A percentile compares a stretch with the other conserved stretches of the same genome.
Conservation (phyloP, 495 filamentous ascomycete species). For the Aspergillus hancockii region DNA sequence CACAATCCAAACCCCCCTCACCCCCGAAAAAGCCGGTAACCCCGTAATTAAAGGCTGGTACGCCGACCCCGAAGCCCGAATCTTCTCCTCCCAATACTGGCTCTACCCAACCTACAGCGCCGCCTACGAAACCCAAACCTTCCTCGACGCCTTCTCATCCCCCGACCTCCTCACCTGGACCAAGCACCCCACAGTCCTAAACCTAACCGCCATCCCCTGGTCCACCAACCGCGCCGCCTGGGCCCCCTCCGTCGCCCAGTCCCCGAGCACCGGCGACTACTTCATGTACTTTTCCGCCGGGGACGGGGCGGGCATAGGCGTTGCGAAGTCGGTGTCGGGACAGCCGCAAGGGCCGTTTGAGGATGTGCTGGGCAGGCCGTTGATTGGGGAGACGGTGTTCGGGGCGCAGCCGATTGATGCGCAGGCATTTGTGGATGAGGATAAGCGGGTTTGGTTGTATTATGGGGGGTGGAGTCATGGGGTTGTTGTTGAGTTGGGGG, state of each 20-base stretch:
- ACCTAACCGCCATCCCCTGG: slow-evolving; percentile 41
- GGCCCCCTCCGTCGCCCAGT: slow-evolving; percentile 43
- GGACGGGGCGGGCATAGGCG: slow-evolving; percentile 49
- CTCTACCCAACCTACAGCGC: slow-evolving; percentile 46
- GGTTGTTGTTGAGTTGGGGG: slow-evolving; percentile 43
- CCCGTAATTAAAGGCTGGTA: slow-evolving; percentile 49
- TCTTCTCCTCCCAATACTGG: slow-evolving; percentile 43
- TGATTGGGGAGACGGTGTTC: slow-evolving; percentile 40
- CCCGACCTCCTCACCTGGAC: slow-evolving; percentile 47
- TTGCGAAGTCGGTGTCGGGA: slow-evolving; percentile 35
- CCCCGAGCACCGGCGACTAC: slow-evolving; percentile 30
- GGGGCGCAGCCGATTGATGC: slow-evolving; percentile 48
- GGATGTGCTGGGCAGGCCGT: slow-evolving; percentile 43
- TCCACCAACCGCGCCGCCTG: slow-evolving; percentile 42
- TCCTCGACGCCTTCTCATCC: slow-evolving; percentile 51
- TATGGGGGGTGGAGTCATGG: slow-evolving; percentile 48
- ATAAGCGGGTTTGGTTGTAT: slow-evolving; percentile 45
- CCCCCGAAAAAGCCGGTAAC: slow-evolving; percentile 31
- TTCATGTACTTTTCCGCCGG: slow-evolving; percentile 51
- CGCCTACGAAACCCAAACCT: slow-evolving; percentile 42
- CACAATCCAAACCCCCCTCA: not conserved
- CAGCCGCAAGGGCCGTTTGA: slow-evolving; percentile 43
- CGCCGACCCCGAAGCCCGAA: slow-evolving; percentile 48
- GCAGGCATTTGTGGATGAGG: slow-evolving; percentile 47
- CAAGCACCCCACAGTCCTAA: slow-evolving; percentile 40